Base-by-base conservation (phyloP, 2,329 filamentous ascomycete species). In the Scleromitrula shiraiana region DNA sequence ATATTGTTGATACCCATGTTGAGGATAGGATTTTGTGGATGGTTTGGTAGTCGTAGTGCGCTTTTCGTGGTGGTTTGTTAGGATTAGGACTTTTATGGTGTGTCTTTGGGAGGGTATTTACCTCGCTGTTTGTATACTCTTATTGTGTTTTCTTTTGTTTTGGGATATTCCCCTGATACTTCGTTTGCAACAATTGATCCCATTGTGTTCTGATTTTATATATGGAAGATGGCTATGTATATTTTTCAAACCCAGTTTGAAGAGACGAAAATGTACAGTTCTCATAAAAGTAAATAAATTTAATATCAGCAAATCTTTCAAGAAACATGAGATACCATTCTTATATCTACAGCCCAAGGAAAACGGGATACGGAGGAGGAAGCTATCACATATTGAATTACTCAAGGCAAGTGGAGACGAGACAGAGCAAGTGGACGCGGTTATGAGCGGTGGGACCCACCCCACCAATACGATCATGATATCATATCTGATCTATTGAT, bases 1-100 rank as follows among this genome's bases (percentile, higher is more conserved):
- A 72, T 22, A 76, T 78, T 35, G 74, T 74, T 12, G 58, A 67
- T 29, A 60, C 61, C 0, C 52, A 62, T 35, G 66, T 65, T 2
- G 56, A 59, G 8, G 55, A 59, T 8, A 66, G 26, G 7, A 41
- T 41, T 15, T 15, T 29, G 12, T 41, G 15, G 10, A 41, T 17
- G 6, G 26, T 41, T 7, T 5, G 19, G 14, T 41, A 41, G 20
- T 41, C 39, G 20, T 41, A 41, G 7, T 41, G 26, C n/a, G 40
- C 24, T 29, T n/a, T n/a, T n/a, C n/a, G n/a, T n/a, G n/a, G n/a
- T n/a, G n/a, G n/a, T n/a, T n/a, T n/a, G n/a, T n/a, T n/a, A n/a
- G n/a, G n/a, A n/a, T n/a, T n/a, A n/a, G n/a, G n/a, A n/a, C n/a
- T n/a, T n/a, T n/a, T n/a, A n/a, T n/a, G n/a, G n/a, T n/a, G n/a